Evolutionary conservation across 208 protist species (phyloP), one percentile per base, ranked within the genome.

Genomic region (Trypanosoma caninum): DNA sequence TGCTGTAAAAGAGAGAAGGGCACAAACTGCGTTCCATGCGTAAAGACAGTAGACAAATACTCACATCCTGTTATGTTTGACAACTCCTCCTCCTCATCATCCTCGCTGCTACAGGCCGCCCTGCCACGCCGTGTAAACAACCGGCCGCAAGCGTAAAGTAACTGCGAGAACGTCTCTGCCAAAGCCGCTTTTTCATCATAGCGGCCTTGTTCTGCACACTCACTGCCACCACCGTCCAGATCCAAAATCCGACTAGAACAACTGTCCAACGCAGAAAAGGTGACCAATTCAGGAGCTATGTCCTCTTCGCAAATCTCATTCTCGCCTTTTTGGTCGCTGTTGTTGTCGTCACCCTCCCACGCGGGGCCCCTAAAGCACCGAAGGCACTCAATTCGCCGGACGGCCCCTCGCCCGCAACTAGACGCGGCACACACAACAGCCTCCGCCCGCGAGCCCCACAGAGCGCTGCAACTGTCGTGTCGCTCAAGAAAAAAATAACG

Each of bases 401-500:
- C 31, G 4, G 63, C 45, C 18, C 33, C 55, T 6, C 23, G 38
- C 20, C 50, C 23, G n/a, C n/a, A 31, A 9, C 46, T 11, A 25
- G 28, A 34, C 8, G 16, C 14, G 50, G 60, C 48, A 20, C 34
- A 54, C 13, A 72, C 46, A 18, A 60, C n/a, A 42, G 58, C 58
- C 50, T 65, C 50, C 20, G 65, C 65, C 16, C 65, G 44, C 3
- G 25, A 7, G 8, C 65, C 65, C 65, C 65, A 72, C 9, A 72
- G 4, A 23, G 25, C 16, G 25, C 45, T 56, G 30, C 42, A 16
- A 2, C 8, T 8, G 46, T 64, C 58, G 31, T 65, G 65, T 1
- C 65, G 46, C 37, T 72, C 65, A 9, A 72, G 20, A 9, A 72
- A 33, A 13, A 72, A 14, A 31, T 72, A 72, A 27, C 65, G 65